Conservation (phyloP, 768 basidiomycete species). For the Termitomyces sp. region DNA sequence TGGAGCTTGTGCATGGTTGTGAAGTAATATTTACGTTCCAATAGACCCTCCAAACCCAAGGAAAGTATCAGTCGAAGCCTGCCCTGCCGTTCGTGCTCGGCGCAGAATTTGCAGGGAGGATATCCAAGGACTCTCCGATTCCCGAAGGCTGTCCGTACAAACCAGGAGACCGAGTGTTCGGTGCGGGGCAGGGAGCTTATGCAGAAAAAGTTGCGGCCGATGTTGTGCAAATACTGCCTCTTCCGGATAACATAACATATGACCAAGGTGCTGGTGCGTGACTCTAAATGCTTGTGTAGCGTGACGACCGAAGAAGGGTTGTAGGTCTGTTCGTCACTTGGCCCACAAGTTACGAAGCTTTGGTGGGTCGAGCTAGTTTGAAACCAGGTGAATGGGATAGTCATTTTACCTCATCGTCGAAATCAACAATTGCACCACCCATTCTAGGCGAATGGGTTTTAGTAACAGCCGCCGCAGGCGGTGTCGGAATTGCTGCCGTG, state of each 20-base stretch:
- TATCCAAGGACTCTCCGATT: constrained; percentile 65
- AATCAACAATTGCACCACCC: not conserved
- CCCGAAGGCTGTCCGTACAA: constrained; percentile 75
- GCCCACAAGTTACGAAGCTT: constrained; percentile 90
- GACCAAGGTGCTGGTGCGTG: constrained; percentile 78
- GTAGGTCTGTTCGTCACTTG: constrained; percentile 80
- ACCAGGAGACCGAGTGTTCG: constrained; percentile 86
- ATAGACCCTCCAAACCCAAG: constrained; percentile 81
- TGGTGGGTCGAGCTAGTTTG: constrained; percentile 79
- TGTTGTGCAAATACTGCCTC: constrained; percentile 44
- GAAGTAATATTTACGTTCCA: constrained; percentile 4
- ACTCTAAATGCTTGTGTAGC: not conserved
- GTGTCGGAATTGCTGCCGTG: constrained; percentile 87
- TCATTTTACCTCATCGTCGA: not conserved
- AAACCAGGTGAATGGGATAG: constrained; percentile 51
- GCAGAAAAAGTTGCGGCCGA: constrained; percentile 68
- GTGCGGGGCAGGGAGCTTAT: constrained; percentile 71
- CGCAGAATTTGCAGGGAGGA: constrained; percentile 77
- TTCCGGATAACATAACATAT: constrained; percentile 73
- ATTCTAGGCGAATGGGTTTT: constrained; percentile 81
- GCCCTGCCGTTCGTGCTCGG: constrained; percentile 84
- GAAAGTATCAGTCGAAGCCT: constrained; percentile 83
- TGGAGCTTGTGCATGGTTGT: not conserved
- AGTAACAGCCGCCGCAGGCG: constrained; percentile 93
- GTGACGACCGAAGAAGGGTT: not conserved